Evolutionary conservation across 176 grass and related monocot genomes (phyloP).

Genomic region (Thinopyrum elongatum): DNA sequence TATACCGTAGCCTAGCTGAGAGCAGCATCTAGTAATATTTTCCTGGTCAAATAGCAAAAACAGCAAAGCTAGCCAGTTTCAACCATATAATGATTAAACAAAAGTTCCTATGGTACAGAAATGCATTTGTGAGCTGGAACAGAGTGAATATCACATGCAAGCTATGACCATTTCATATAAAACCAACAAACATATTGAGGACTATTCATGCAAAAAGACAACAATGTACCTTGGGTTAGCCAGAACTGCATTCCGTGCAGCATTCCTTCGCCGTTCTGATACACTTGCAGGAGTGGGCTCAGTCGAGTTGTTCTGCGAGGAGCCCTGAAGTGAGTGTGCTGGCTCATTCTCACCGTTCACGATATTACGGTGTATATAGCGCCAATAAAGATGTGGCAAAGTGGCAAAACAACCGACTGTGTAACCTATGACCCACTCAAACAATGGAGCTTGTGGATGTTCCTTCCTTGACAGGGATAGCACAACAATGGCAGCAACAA

Average conservation of each 20-base stretch:
- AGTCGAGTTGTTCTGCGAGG: constrained; percentile 44
- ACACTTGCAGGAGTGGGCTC: constrained; percentile 45
- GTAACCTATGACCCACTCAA: constrained; percentile 95
- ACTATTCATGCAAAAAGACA: neutral
- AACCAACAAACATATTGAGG: neutral
- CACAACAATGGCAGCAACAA: constrained; percentile 77
- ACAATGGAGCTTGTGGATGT: constrained; percentile 72
- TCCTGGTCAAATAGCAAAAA: neutral
- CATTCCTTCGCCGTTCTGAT: constrained; percentile 44
- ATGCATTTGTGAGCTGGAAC: neutral
- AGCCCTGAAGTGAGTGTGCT: constrained; percentile 37
- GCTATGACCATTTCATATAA: neutral
- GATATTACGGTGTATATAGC: constrained; percentile 77
- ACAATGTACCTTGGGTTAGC: constrained; percentile 70
- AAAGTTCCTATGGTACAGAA: neutral
- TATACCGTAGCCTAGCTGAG: neutral
- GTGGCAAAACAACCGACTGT: constrained; percentile 83
- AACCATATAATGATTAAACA: neutral
- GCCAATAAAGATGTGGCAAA: constrained; percentile 95
- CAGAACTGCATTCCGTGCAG: constrained; percentile 60
- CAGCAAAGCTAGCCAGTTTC: neutral
- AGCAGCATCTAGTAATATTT: neutral
- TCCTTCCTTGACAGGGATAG: constrained; percentile 81
- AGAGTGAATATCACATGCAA: neutral
- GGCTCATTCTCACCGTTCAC: constrained; percentile 50